phyloP scores from a whole-genome alignment of 2,329 filamentous ascomycete genomes.

The Aspergillus awamori region DNA sequence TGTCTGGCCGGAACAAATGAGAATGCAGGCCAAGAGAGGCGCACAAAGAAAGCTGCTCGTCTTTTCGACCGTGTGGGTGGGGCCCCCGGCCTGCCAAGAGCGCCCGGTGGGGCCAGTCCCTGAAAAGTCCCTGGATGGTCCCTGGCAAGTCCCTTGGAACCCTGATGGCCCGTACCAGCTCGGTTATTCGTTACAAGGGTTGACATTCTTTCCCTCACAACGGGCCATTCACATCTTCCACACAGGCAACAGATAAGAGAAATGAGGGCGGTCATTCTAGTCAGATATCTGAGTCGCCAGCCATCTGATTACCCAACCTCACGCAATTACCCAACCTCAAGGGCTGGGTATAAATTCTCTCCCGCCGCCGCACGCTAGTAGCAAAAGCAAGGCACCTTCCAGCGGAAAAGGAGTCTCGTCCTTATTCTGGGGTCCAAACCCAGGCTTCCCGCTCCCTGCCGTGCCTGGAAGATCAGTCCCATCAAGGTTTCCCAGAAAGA shows the following conservation, averaged over 20 bases:
- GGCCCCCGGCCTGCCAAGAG: background rate
- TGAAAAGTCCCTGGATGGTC: background rate
- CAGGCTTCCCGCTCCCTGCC: conserved; percentile 2
- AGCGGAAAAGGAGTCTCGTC: background rate
- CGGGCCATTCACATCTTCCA: too few relatives aligned
- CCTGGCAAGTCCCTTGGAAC: background rate
- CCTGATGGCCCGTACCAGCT: background rate
- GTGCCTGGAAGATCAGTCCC: background rate
- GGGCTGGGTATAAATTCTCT: background rate
- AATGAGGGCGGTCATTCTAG: background rate
- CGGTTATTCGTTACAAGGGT: background rate
- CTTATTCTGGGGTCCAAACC: background rate
- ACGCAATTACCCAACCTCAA: background rate
- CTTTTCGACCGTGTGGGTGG: background rate
- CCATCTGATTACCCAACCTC: background rate
- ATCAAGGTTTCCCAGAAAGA: background rate
- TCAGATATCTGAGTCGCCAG: background rate
- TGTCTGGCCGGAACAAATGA: background rate
- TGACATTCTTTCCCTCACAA: too few relatives aligned
- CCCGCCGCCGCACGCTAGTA: background rate
- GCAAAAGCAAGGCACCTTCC: background rate
- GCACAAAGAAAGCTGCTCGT: background rate
- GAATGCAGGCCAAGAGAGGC: background rate
- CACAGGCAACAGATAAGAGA: background rate
- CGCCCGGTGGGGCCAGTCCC: background rate